Conservation (phyloP, 2,329 filamentous ascomycete genomes). For the Ophiosphaerella korrae region DNA sequence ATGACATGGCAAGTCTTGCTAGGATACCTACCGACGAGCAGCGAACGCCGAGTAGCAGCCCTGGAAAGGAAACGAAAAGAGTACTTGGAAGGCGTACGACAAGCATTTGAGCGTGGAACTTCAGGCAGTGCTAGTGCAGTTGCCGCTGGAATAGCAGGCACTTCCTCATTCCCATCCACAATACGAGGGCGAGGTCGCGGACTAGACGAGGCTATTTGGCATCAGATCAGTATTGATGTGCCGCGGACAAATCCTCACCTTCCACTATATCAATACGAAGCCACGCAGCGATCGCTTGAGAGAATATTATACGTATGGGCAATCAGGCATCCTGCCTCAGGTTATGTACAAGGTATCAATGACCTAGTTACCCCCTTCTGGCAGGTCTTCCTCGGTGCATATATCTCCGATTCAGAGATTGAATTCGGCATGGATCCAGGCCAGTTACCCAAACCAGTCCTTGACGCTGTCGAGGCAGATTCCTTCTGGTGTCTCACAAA, state of each 20-base stretch:
- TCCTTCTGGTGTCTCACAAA: constrained; percentile 99
- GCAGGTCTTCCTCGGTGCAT: constrained; percentile 94
- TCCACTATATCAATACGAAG: constrained; percentile 92
- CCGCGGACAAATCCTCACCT: constrained; percentile 96
- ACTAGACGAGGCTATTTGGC: constrained; percentile 96
- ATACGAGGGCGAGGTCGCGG: constrained; percentile 71
- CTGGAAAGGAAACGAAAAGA: constrained; percentile 95
- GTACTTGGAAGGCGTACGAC: constrained; percentile 86
- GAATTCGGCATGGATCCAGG: constrained; percentile 96
- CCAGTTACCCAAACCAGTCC: constrained; percentile 83
- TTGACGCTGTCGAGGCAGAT: constrained; percentile 97
- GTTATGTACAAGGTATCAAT: constrained; percentile 98
- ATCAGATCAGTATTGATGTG: constrained; percentile 98
- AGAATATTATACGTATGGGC: constrained; percentile 97
- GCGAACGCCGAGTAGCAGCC: constrained; percentile 85
- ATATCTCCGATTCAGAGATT: constrained; percentile 92
- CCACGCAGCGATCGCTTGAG: constrained; percentile 91
- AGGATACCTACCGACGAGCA: constrained; percentile 95
- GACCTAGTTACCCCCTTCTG: constrained; percentile 97
- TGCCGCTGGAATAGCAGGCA: constrained; percentile 61
- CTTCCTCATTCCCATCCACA: constrained; percentile 47
- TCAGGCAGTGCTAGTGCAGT: constrained; percentile 44
- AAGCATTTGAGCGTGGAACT: constrained; percentile 64
- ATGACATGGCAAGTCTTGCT: constrained; percentile 99
- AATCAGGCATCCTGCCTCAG: constrained; percentile 93